Conservation (phyloP, 2,329 filamentous ascomycete genomes). For the Elsinoe australis region DNA sequence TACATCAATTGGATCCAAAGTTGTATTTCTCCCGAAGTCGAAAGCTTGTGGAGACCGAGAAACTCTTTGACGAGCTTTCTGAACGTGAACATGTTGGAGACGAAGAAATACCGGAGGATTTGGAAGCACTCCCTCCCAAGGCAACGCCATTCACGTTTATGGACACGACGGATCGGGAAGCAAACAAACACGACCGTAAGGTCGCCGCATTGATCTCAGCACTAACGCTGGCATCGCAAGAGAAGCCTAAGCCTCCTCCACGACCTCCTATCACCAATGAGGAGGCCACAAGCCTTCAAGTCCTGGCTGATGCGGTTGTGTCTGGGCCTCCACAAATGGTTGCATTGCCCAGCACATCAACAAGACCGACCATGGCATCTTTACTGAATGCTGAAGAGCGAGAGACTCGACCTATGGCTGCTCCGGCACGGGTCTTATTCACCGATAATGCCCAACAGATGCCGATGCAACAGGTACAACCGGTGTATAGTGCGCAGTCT, state of each 20-base stretch:
- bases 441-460: conserved; percentile 1
- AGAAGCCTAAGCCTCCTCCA: conserved; percentile 18
- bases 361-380: conserved; percentile 13
- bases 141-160: conserved; percentile 35
- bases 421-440: not conserved
- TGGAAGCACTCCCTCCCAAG: conserved; percentile 16
- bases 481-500: not conserved
- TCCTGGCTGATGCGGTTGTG: conserved; percentile 32
- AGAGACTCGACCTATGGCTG: not conserved
- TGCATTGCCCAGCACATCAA: not conserved
- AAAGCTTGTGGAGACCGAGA: conserved; percentile 35
- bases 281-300: conserved; percentile 34
- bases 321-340: conserved; percentile 17
- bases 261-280: conserved; percentile 34
- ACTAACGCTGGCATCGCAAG: conserved; percentile 31
- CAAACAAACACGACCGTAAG: conserved; percentile 34
- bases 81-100: conserved; percentile 20
- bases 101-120: conserved; percentile 17
- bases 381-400: conserved; percentile 4
- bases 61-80: conserved; percentile 29
- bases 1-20: conserved; percentile 24
- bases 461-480: not conserved
- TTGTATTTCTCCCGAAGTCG: conserved; percentile 37
- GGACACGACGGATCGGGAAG: conserved; percentile 35
- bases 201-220: conserved; percentile 29